Percentiles rank a stretch among this genome's conserved stretches.
Evolutionary conservation across 306 rosid species (phyloP).

Genomic region (Begonia fuchsioides): DNA sequence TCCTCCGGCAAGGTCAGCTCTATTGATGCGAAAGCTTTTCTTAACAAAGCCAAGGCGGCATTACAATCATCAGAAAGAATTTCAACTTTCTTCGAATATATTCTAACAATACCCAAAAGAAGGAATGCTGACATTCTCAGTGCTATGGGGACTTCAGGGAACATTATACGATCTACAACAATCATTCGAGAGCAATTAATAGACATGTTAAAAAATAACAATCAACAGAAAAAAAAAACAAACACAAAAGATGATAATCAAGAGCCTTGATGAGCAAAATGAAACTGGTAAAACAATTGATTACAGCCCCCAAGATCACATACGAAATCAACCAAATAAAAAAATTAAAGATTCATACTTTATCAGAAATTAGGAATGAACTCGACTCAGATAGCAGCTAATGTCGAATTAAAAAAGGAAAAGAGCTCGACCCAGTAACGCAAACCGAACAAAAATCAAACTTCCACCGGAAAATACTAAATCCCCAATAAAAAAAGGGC

Average conservation of each 20-base stretch:
- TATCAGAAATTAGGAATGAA: no score
- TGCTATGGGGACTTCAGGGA: conserved; percentile 82
- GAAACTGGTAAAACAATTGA: neutral
- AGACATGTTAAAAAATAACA: no score
- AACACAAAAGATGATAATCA: neutral
- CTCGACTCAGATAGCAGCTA: no score
- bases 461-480: neutral
- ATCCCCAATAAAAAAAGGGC: neutral
- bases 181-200: neutral
- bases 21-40: conserved; percentile 33
- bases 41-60: conserved; percentile 22
- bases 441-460: neutral
- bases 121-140: conserved; percentile 77
- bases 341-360: no score
- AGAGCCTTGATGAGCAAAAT: neutral
- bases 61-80: conserved; percentile 51
- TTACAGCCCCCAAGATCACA: no score
- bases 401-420: no score
- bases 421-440: neutral
- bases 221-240: no score
- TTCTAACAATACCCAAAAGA: conserved; percentile 68
- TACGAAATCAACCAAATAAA: no score
- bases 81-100: conserved; percentile 79
- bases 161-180: conserved; percentile 60
- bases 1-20: conserved; percentile 51